These are phyloP conservation scores for Corylus heterophylla DNA, from an alignment of 306 rosid species.

Conservation along the genomic window DNA sequence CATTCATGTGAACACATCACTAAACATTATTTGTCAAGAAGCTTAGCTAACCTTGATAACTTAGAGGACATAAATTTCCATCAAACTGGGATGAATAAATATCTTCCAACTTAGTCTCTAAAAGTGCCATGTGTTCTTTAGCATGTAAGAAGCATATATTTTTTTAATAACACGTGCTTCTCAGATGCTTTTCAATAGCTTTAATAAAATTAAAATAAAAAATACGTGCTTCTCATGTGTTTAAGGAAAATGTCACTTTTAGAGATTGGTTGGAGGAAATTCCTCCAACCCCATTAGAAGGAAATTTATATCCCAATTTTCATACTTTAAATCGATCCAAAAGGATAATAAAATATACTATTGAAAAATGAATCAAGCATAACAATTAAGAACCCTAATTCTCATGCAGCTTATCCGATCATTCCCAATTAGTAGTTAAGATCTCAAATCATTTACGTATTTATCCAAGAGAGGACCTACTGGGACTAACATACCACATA, in stretches of 20 bases:
- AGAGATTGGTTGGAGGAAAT: too few relatives aligned
- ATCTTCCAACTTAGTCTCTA: too few relatives aligned
- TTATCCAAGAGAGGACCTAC: neutral
- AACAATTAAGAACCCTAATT: neutral
- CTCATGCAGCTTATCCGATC: neutral
- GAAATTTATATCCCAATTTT: neutral
- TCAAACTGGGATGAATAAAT: too few relatives aligned
- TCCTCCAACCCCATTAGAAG: too few relatives aligned
- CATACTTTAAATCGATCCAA: neutral
- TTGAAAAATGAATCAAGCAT: neutral
- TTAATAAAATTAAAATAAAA: too few relatives aligned
- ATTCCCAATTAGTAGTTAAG: neutral
- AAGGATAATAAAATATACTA: neutral
- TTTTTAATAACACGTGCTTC: too few relatives aligned
- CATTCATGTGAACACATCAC: neutral
- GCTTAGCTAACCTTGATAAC: neutral
- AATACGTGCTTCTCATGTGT: too few relatives aligned
- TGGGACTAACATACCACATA: neutral
- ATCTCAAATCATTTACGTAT: neutral
- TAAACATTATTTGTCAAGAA: neutral
- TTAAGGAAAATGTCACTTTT: too few relatives aligned
- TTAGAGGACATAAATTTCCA: neutral
- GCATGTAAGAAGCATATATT: too few relatives aligned
- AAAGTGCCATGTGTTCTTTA: too few relatives aligned
- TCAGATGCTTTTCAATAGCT: too few relatives aligned